Base-by-base conservation (phyloP, 495 filamentous ascomycete species). In the Lichina pygmaea region DNA sequence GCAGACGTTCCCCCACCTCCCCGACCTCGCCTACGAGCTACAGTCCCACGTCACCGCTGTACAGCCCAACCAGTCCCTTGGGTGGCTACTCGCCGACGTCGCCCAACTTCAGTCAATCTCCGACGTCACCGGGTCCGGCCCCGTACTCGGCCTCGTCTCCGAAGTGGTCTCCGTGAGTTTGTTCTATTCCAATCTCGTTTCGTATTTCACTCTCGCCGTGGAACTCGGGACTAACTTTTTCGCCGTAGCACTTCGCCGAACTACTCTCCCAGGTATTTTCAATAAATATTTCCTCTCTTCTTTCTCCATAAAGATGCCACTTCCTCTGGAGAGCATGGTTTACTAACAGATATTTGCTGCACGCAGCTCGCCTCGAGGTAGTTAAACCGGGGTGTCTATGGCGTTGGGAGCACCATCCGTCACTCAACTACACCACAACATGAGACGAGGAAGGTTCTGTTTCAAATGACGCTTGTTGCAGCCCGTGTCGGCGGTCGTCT, bases 1-100 rank as follows among this genome's bases (percentile, higher is more conserved):
- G 5, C 17, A 31, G 34, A 30, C 48, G 45, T 34, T 70, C 66
- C 15, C 70, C 57, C 13, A 60, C 58, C 39, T 61, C 59, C 13
- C 63, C 63, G 11, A 64, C 63, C 8, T 63, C 60, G 36, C 62
- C 62, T 34, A 52, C 68, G 9, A 64, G 56, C 50, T 74, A 71
- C 54, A 73, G 67, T 47, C 71, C 72, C 2, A 78, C 76, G 0
- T 81, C 77, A 42, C 78, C 76, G 7, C 68, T 72, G 50, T 89
- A 82, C 58, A 79, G 73, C 15, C 80, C 80, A 10, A 78, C 72
- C 6, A 80, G 75, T 42, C 81, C 81, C 32, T 71, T 62, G 31
- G 69, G 72, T 52, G 71, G 68, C 7, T 84, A 85, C 55, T 82
- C 77, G 39, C 80, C 80, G 7, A 83, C 78, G 36, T 81, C 77